Evolutionary conservation across 179 eudicot genomes (phyloP).

Genomic region (Patellifolia procumbens): DNA sequence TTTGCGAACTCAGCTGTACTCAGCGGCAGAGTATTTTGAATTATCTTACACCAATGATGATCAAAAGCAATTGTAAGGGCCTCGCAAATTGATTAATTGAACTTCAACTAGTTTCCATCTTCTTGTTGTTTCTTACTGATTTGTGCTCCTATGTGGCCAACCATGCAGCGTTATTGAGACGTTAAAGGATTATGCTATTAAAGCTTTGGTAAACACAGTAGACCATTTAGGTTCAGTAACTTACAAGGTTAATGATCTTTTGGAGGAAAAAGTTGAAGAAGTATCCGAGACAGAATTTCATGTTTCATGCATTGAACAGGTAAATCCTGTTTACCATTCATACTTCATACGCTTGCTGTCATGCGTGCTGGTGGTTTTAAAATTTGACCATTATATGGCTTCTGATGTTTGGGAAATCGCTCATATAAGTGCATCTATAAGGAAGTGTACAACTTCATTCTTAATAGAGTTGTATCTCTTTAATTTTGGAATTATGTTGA

Average conservation of each 20-base stretch:
- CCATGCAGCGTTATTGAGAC: slow-evolving; percentile 75
- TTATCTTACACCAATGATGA: slow-evolving; percentile 73
- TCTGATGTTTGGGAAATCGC: not conserved
- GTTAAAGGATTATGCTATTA: slow-evolving; percentile 78
- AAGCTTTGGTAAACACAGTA: slow-evolving; percentile 89
- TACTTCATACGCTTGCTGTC: no score
- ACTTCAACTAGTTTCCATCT: not conserved
- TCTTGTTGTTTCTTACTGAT: not conserved
- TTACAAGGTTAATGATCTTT: slow-evolving; percentile 67
- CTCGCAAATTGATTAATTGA: not conserved
- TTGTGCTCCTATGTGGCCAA: slow-evolving; percentile 12
- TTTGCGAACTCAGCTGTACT: slow-evolving; percentile 75
- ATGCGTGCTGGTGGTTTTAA: not conserved
- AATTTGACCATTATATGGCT: slow-evolving; percentile 11
- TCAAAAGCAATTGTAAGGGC: slow-evolving; percentile 77
- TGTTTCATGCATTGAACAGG: slow-evolving; percentile 84
- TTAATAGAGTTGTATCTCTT: not conserved
- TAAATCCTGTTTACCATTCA: slow-evolving; percentile 22
- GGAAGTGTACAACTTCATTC: not conserved
- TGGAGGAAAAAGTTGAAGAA: slow-evolving; percentile 85
- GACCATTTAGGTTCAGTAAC: slow-evolving; percentile 94
- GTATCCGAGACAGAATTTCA: slow-evolving; percentile 69
- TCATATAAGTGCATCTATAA: not conserved
- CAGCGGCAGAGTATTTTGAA: slow-evolving; percentile 96
- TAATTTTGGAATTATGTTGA: not conserved